Percentiles rank a stretch among this genome's conserved stretches.
Conservation (phyloP, 306 rosid genomes). For the Inga oerstediana region DNA sequence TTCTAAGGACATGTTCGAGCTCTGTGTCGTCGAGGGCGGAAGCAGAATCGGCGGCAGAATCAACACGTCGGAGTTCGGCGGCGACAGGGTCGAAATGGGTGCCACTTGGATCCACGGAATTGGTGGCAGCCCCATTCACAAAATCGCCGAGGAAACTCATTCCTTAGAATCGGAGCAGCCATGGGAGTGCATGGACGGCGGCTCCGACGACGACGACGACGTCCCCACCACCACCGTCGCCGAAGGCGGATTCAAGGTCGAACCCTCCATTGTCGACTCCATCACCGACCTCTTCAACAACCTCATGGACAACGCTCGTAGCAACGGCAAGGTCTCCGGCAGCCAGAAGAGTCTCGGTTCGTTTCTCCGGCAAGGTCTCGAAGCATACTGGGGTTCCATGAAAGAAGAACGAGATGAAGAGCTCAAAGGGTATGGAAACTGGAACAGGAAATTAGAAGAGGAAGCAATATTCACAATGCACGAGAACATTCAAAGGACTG, state of each 20-base stretch:
- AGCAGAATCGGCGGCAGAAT: slow-evolving; percentile 90
- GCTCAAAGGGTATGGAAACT: slow-evolving; percentile 50
- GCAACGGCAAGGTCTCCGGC: neutral
- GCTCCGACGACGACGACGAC: slow-evolving; percentile 8
- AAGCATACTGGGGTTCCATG: slow-evolving; percentile 53
- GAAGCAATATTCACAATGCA: slow-evolving; percentile 80
- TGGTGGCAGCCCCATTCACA: slow-evolving; percentile 82
- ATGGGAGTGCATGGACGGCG: slow-evolving; percentile 95
- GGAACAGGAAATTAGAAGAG: slow-evolving; percentile 64
- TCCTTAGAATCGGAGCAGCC: slow-evolving; percentile 81
- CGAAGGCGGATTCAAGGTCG: slow-evolving; percentile 66
- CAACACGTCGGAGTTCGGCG: slow-evolving; percentile 86
- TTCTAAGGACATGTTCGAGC: slow-evolving; percentile 65
- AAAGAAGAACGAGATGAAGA: slow-evolving; percentile 42
- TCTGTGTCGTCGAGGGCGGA: slow-evolving; percentile 86
- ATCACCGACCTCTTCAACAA: slow-evolving; percentile 63
- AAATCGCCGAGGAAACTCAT: slow-evolving; percentile 67
- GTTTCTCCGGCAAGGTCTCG: slow-evolving; percentile 69
- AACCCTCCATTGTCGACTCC: slow-evolving; percentile 58
- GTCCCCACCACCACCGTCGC: slow-evolving; percentile 59
- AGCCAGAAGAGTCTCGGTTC: slow-evolving; percentile 63
- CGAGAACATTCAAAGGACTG: slow-evolving; percentile 80
- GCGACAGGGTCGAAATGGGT: slow-evolving; percentile 93
- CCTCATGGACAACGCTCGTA: slow-evolving; percentile 76
- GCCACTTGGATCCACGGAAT: slow-evolving; percentile 99